These are phyloP conservation scores for Helminthosporium solani DNA, from an alignment of 2,329 filamentous ascomycete genomes.

Conservation along the genomic window DNA sequence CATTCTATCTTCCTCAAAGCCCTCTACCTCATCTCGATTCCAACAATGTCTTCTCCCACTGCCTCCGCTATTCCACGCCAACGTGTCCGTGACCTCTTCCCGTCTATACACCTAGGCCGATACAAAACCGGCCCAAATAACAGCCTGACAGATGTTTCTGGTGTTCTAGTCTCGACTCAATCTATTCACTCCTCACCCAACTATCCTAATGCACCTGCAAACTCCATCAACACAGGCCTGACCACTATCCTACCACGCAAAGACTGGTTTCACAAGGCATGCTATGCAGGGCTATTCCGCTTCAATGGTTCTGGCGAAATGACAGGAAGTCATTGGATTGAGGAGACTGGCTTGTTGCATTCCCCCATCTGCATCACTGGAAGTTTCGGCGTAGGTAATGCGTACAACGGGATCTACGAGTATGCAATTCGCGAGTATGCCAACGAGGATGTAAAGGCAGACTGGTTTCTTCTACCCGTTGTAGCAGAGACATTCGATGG, in stretches of 20 bases:
- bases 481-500: conserved; percentile 66
- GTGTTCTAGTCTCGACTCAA: conserved; percentile 46
- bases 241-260: conserved; percentile 48
- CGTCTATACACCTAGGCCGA: conserved; percentile 39
- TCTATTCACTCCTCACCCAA: conserved; percentile 36
- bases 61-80: conserved; percentile 23
- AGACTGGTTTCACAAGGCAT: conserved; percentile 45
- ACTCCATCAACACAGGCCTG: conserved; percentile 45
- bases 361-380: conserved; percentile 63
- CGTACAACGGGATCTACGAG: conserved; percentile 60
- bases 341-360: conserved; percentile 60
- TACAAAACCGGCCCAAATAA: conserved; percentile 45
- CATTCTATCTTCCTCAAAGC: neutral
- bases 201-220: conserved; percentile 27
- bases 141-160: conserved; percentile 48
- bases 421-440: conserved; percentile 53
- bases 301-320: conserved; percentile 67
- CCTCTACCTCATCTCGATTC: neutral
- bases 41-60: conserved; percentile 7
- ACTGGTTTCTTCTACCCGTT: conserved; percentile 58
- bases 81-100: conserved; percentile 43
- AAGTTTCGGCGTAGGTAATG: conserved; percentile 58
- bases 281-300: conserved; percentile 52
- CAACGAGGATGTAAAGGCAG: conserved; percentile 46
- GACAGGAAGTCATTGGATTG: conserved; percentile 62